Evolutionary conservation across 2,329 filamentous ascomycete genomes (phyloP).

Genomic region (Beauveria brongniartii): DNA sequence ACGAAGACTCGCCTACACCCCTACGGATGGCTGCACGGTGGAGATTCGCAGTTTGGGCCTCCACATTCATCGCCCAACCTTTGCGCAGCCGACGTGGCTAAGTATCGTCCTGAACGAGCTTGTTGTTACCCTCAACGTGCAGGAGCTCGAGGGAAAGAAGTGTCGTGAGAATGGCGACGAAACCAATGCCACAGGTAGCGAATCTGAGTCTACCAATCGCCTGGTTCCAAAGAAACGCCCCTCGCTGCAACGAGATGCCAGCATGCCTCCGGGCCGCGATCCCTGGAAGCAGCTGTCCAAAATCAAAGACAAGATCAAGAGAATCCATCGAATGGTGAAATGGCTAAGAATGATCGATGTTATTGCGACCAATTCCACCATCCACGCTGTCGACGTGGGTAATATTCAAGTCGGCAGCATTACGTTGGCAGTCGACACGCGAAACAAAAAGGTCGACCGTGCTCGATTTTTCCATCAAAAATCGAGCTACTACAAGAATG

Average conservation of each 20-base stretch:
- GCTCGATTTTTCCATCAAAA: conserved; percentile 81
- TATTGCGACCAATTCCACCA: conserved; percentile 69
- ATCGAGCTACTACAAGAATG: conserved; percentile 48
- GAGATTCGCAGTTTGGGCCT: conserved; percentile 85
- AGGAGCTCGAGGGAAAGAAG: conserved; percentile 50
- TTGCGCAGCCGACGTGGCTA: conserved; percentile 94
- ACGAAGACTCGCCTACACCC: conserved; percentile 82
- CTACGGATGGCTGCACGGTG: conserved; percentile 79
- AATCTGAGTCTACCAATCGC: conserved; percentile 8
- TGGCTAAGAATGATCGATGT: conserved; percentile 89
- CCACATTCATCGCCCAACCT: conserved; percentile 85
- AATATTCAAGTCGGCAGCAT: conserved; percentile 78
- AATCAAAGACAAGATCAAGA: conserved; percentile 79
- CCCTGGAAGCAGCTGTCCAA: conserved; percentile 74
- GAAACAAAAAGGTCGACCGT: conserved; percentile 83
- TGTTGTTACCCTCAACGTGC: conserved; percentile 72
- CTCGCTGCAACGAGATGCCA: conserved; percentile 19
- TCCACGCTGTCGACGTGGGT: conserved; percentile 74
- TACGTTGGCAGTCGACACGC: conserved; percentile 80
- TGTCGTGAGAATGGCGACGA: conserved; percentile 19
- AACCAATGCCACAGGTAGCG: conserved; percentile 16
- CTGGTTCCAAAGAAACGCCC: conserved; percentile 10
- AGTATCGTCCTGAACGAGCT: conserved; percentile 84
- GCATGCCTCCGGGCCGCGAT: conserved; percentile 32
- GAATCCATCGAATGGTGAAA: conserved; percentile 74